phyloP scores from a whole-genome alignment of 345 rosid genomes.

The Salix brachista region DNA sequence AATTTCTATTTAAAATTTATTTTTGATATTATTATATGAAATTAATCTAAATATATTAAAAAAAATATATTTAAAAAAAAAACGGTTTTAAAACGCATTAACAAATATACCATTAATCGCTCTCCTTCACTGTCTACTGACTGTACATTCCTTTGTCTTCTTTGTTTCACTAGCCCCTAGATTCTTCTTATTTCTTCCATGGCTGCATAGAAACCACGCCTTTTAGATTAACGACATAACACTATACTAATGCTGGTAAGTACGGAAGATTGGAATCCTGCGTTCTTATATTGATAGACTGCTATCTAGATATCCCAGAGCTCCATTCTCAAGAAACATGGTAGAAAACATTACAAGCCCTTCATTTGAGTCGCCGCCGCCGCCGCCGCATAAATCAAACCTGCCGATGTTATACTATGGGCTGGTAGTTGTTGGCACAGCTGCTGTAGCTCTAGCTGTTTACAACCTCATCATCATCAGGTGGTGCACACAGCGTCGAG shows the following conservation, averaged over 20 bases:
- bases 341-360: constrained; percentile 1
- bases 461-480: constrained; percentile 37
- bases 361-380: neutral
- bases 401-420: constrained; percentile 49
- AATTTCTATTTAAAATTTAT: too few species aligned
- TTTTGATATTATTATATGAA: too few species aligned
- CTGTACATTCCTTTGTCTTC: constrained; percentile 21
- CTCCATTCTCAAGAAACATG: constrained; percentile 12
- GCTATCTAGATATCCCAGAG: too few species aligned
- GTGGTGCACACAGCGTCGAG: constrained; percentile 13
- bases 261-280: neutral
- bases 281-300: neutral
- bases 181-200: neutral
- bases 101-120: neutral
- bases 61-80: too few species aligned
- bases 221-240: constrained; percentile 20
- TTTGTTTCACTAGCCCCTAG: neutral
- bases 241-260: neutral
- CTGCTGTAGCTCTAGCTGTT: constrained; percentile 22
- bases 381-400: constrained; percentile 9
- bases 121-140: constrained; percentile 3
- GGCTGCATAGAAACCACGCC: constrained; percentile 25
- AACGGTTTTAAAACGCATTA: too few species aligned
- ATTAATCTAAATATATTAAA: too few species aligned
- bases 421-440: constrained; percentile 34